Evolutionary conservation across 2,329 filamentous ascomycete genomes (phyloP).

Genomic region (Ceratocystis smalleyi): DNA sequence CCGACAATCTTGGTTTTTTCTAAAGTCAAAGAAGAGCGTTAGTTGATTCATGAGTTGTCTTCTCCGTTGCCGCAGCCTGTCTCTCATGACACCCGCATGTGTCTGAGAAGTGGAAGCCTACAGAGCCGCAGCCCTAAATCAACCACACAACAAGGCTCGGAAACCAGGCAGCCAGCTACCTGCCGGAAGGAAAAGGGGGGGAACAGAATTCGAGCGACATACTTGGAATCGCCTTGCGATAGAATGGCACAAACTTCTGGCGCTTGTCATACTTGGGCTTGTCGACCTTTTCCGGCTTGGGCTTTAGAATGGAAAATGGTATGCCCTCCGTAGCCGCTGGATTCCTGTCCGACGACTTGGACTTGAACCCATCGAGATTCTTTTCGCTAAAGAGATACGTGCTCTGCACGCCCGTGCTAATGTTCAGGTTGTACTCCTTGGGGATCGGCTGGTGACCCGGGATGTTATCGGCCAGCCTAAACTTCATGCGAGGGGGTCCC

Average conservation of each 20-base stretch:
- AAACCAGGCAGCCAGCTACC: no score
- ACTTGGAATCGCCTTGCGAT: conserved; percentile 52
- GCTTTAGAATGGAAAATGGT: conserved; percentile 38
- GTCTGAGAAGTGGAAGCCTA: neutral
- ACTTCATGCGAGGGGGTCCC: conserved; percentile 34
- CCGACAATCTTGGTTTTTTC: conserved; percentile 67
- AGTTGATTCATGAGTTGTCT: no score
- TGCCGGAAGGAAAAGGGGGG: neutral
- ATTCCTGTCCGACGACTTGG: conserved; percentile 39
- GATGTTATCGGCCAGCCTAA: conserved; percentile 51
- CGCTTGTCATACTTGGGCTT: conserved; percentile 31
- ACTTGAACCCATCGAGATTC: conserved; percentile 41
- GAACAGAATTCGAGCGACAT: neutral
- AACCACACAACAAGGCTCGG: neutral
- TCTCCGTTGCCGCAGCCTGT: neutral
- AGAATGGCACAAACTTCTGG: conserved; percentile 39
- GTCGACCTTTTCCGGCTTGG: conserved; percentile 29
- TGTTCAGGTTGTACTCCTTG: conserved; percentile 71
- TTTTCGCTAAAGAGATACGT: conserved; percentile 84
- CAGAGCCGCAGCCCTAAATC: no score
- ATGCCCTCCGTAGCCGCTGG: conserved; percentile 43
- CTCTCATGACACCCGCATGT: neutral
- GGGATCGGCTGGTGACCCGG: conserved; percentile 60
- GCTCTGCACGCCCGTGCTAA: conserved; percentile 53
- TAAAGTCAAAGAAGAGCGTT: conserved; percentile 22